Base-by-base conservation (phyloP, 2,329 filamentous ascomycete species). In the Tolypocladium inflatum region DNA sequence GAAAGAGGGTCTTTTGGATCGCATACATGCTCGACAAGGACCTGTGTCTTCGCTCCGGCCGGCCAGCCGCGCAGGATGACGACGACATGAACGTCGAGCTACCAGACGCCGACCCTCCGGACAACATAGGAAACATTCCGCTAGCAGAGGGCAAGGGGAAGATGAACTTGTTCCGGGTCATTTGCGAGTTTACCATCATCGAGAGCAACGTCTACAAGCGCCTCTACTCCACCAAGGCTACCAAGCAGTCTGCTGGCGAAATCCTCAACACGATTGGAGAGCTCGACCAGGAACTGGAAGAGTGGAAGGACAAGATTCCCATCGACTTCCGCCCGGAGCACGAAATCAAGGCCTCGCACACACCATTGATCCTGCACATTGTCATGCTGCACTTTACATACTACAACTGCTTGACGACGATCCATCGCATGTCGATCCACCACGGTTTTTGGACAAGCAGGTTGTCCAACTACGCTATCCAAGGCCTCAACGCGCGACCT, bases 391-490 rank as follows among this genome's bases (percentile, higher is more conserved):
- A 99, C 71, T 95, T 99, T 67, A 88, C 91, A 1, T 99, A 99
- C 73, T 97, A 97, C 77, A 99, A 99, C 71, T 97, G 92, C 66
- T 76, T 99, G 55, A 97, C 93, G 1, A 99, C 94, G 0, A 97
- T 99, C 63, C 94, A 99, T 71, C 90, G 94, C 55, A 99, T 97
- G 94, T 96, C 91, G 48, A 89, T 97, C 37, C 94, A 97, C 66
- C 92, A 97, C 69, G 94, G 94, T 17, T 97, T 96, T 74, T 99
- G 94, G 94, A 97, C 93, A 1, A 97, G 90, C 68, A 85, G 94
- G 42, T 76, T 99, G 45, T 96, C 92, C 42, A 93, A 97, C 67
- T 97, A 91, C 68, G 94, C 94, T 19, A 94, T 97, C 58, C 90
- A 96, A 71, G 94, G 94, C 1, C 78, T 97, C 48, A 97, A 97